Base-by-base conservation (phyloP, 805 yeast species). In the Wickerhamomyces canadensis region DNA sequence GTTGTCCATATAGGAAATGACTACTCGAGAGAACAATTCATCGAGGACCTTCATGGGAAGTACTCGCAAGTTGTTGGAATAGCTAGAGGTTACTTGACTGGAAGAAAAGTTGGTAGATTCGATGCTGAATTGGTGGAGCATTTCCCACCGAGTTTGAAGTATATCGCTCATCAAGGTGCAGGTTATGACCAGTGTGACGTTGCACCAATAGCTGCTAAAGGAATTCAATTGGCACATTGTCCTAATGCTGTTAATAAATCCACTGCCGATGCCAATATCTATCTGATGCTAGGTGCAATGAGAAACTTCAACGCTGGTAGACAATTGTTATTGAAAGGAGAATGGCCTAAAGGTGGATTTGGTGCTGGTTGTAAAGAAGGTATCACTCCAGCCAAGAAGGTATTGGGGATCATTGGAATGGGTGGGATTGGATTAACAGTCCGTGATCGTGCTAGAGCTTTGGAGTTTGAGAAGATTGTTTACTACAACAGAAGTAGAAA, bases 391-490 rank as follows among this genome's bases (percentile, higher is more conserved):
- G 47, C 58, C 30, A 72, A 67, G 1, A 61, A 61, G 28, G 64
- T 70, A 0, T 47, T 71, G 32, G 76, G 77, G 5, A 61, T 71
- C 15, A 48, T 71, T 23, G 76, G 76, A 0, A 45, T 71, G 5
- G 77, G 77, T 14, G 68, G 68, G 39, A 71, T 71, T 44, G 76
- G 76, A 4, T 44, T 57, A 30, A 51, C 63, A 13, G 67, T 67
- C 4, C 74, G 73, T 3, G 55, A 55, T 31, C 60, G 68, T 22
- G 65, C 71, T 43, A 51, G 60, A 13, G 61, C 68, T 8, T 43
- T 71, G 34, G 75, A 74, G 1, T n/a, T n/a, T n/a, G 67, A 68
- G 65, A 62, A 64, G 5, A 61, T 68, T 9, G 53, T 60, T 3
- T 70, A 70, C 38, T 66, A 65, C 40, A 70, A 68, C 45, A 52